phyloP scores from a whole-genome alignment of 1,284 basidiomycete genomes.

The Cutaneotrichosporon curvatum region DNA sequence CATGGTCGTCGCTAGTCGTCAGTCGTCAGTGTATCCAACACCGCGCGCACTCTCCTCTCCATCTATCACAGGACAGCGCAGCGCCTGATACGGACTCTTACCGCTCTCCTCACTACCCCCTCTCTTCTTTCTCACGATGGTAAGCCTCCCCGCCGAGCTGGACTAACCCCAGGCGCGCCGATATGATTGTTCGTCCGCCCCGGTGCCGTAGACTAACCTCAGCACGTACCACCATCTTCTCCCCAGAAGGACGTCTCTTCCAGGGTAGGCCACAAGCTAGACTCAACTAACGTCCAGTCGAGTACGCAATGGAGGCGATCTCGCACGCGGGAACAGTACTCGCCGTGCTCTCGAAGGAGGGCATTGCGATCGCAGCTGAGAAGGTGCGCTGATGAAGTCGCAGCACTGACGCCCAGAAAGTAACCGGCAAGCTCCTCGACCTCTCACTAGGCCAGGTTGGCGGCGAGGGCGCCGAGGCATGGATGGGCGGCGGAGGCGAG shows the following conservation, averaged over 20 bases:
- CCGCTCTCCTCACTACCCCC: neutral
- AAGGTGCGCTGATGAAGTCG: constrained; percentile 50
- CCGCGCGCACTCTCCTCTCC: neutral
- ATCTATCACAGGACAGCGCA: neutral
- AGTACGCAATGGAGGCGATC: constrained; percentile 99
- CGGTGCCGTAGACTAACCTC: constrained; percentile 2
- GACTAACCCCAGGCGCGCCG: constrained; percentile 61
- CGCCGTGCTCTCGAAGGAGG: constrained; percentile 88
- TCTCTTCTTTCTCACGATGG: constrained; percentile 20
- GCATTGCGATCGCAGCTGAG: constrained; percentile 95
- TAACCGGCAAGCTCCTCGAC: constrained; percentile 94
- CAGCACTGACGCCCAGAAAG: constrained; percentile 54
- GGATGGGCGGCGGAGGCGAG: constrained; percentile 80
- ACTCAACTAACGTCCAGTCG: constrained; percentile 55
- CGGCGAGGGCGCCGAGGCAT: constrained; percentile 56
- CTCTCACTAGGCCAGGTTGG: constrained; percentile 59
- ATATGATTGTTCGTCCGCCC: constrained; percentile 66
- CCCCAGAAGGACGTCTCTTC: constrained; percentile 87
- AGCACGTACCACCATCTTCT: constrained; percentile 82
- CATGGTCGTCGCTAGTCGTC: too few relatives aligned
- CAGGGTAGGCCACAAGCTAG: too few relatives aligned
- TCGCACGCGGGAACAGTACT: constrained; percentile 93
- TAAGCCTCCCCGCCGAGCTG: constrained; percentile 7
- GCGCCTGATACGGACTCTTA: too few relatives aligned
- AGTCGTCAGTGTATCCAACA: too few relatives aligned